These are phyloP conservation scores for Penicillium antarcticum DNA, from an alignment of 495 filamentous ascomycete species.

Conservation along the genomic window DNA sequence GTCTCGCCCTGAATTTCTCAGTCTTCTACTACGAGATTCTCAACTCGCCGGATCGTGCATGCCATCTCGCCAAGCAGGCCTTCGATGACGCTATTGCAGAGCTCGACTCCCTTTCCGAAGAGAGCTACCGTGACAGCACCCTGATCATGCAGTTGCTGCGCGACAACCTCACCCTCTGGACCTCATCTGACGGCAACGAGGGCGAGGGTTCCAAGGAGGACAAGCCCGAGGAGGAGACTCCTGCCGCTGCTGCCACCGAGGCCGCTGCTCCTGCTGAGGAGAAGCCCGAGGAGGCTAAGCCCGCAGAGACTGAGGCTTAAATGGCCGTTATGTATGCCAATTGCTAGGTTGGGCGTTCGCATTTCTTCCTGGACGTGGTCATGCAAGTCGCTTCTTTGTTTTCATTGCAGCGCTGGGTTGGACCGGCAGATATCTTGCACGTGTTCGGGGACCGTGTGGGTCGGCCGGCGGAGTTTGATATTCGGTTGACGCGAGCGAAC, in stretches of 20 bases:
- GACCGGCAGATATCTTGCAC: constrained; percentile 41
- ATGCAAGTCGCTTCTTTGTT: constrained; percentile 40
- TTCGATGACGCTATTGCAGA: constrained; percentile 99
- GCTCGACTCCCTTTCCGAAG: constrained; percentile 97
- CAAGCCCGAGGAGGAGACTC: constrained; percentile 56
- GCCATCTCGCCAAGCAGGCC: constrained; percentile 98
- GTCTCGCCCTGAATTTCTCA: constrained; percentile 98
- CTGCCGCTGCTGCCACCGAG: constrained; percentile 34
- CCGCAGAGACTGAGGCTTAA: constrained; percentile 39
- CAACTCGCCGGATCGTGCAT: constrained; percentile 97
- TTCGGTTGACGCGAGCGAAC: constrained; percentile 45
- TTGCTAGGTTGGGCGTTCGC: constrained; percentile 34
- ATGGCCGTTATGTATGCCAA: constrained; percentile 16
- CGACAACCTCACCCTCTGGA: constrained; percentile 99
- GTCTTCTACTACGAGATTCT: constrained; percentile 99
- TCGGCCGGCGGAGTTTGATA: constrained; percentile 51
- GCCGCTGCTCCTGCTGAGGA: constrained; percentile 37
- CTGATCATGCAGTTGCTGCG: constrained; percentile 99
- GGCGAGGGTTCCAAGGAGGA: constrained; percentile 69
- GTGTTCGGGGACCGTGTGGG: constrained; percentile 39
- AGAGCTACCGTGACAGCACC: constrained; percentile 99
- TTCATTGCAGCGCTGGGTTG: constrained; percentile 39
- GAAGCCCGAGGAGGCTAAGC: constrained; percentile 44
- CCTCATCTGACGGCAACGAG: constrained; percentile 89
- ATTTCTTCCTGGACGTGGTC: constrained; percentile 40